Percentiles rank a stretch among this genome's conserved stretches.
Conservation (phyloP, 345 rosid genomes). For the Clarkia xantiana region DNA sequence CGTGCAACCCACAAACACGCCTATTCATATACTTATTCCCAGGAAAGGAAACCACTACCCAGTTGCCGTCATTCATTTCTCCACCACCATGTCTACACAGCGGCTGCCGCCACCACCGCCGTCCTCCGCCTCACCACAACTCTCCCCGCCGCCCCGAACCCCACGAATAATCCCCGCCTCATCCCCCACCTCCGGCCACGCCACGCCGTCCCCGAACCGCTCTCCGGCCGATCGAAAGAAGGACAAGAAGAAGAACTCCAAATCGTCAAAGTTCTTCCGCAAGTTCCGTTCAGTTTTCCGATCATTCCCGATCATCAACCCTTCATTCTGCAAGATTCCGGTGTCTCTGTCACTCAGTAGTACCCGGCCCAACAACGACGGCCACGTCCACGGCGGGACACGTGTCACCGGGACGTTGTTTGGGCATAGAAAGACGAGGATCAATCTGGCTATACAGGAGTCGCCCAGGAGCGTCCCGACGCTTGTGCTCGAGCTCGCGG, state of each 20-base stretch:
- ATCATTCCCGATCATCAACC: slow-evolving; percentile 54
- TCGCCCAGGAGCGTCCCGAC: slow-evolving; percentile 48
- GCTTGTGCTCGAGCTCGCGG: slow-evolving; percentile 46
- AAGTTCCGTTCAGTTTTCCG: slow-evolving; percentile 48
- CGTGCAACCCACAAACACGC: too few relatives aligned
- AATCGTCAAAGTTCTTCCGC: slow-evolving; percentile 27
- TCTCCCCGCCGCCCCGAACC: background rate
- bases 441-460: slow-evolving; percentile 67
- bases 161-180: slow-evolving; percentile 4
- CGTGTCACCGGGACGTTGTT: slow-evolving; percentile 67
- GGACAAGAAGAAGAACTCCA: slow-evolving; percentile 23
- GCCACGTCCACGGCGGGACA: slow-evolving; percentile 64
- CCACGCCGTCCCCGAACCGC: slow-evolving; percentile 6
- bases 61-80: too few relatives aligned
- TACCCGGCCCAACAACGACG: slow-evolving; percentile 26
- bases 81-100: slow-evolving; percentile 3
- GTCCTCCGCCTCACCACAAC: background rate
- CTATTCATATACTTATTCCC: too few relatives aligned
- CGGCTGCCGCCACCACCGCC: background rate
- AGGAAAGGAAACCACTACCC: too few relatives aligned
- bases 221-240: slow-evolving; percentile 20
- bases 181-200: background rate
- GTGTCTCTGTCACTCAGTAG: slow-evolving; percentile 21
- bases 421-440: slow-evolving; percentile 51
- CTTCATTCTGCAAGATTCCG: slow-evolving; percentile 51